Percentiles rank a stretch among this genome's conserved stretches.
Conservation (phyloP, 106 monocot genomes). For the Narthecium ossifragum region DNA sequence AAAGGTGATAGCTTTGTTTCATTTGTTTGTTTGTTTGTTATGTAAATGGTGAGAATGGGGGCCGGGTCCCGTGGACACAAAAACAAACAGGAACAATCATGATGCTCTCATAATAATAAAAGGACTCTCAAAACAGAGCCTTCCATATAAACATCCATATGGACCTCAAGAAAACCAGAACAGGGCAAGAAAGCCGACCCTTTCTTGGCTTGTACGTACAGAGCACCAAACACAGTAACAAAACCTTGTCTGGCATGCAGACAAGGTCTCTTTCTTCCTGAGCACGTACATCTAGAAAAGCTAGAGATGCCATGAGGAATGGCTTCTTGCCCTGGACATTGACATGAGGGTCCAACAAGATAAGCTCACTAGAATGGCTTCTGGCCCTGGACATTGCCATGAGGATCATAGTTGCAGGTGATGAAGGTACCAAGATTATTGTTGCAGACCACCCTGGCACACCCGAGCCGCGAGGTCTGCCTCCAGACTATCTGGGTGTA, state of each 20-base stretch:
- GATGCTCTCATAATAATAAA: too few species aligned
- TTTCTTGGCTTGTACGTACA: not conserved
- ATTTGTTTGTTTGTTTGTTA: not conserved
- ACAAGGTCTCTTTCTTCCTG: not conserved
- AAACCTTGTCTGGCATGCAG: not conserved
- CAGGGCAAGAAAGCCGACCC: too few species aligned
- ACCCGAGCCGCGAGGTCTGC: slow-evolving; percentile 5
- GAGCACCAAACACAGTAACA: not conserved
- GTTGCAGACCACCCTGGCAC: slow-evolving; percentile 8
- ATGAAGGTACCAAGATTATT: slow-evolving; percentile 7
- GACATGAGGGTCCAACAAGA: not conserved
- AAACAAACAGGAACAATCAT: too few species aligned
- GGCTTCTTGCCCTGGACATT: too few species aligned
- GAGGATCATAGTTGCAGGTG: slow-evolving; percentile 22
- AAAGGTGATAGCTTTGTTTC: too few species aligned
- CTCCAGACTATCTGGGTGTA: slow-evolving; percentile 21
- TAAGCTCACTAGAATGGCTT: not conserved
- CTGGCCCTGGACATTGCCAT: slow-evolving; percentile 13
- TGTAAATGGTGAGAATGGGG: not conserved
- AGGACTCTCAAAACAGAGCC: too few species aligned
- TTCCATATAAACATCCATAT: too few species aligned
- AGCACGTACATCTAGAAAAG: not conserved
- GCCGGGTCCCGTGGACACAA: too few species aligned
- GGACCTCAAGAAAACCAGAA: too few species aligned
- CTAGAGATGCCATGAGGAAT: not conserved